phyloP scores from a whole-genome alignment of 495 filamentous ascomycete species.

The Xylaria longipes region DNA sequence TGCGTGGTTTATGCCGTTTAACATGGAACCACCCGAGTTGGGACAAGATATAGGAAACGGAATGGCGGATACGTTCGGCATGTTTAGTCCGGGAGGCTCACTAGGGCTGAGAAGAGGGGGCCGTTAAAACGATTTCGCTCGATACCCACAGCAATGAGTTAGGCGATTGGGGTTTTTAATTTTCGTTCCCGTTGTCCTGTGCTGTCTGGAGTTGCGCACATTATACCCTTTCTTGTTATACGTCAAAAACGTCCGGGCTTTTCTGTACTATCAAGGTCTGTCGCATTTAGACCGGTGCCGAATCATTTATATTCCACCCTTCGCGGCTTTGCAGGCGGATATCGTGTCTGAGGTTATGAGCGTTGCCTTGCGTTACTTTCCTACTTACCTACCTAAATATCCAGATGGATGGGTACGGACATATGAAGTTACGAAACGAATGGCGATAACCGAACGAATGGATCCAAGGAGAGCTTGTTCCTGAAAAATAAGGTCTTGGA shows the following conservation, averaged over 20 bases:
- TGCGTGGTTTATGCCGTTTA: constrained; percentile 96
- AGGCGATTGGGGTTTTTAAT: neutral
- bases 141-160: neutral
- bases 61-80: constrained; percentile 47
- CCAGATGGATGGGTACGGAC: neutral
- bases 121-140: constrained; percentile 21
- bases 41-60: constrained; percentile 55
- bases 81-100: constrained; percentile 46
- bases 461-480: neutral
- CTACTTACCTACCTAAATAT: neutral
- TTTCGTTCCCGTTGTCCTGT: constrained; percentile 5
- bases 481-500: neutral
- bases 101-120: constrained; percentile 36
- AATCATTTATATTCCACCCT: constrained; percentile 11
- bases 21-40: constrained; percentile 76
- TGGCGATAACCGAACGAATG: neutral
- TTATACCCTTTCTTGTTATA: constrained; percentile 24
- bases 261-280: constrained; percentile 19
- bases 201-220: constrained; percentile 17
- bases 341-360: constrained; percentile 18
- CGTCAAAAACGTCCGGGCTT: neutral
- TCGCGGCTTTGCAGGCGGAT: neutral
- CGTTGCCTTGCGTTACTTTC: constrained; percentile 5
- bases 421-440: constrained; percentile 5
- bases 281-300: constrained; percentile 24